Evolutionary conservation across 163 green algal species (phyloP).

Genomic region (Volvox carteri): DNA sequence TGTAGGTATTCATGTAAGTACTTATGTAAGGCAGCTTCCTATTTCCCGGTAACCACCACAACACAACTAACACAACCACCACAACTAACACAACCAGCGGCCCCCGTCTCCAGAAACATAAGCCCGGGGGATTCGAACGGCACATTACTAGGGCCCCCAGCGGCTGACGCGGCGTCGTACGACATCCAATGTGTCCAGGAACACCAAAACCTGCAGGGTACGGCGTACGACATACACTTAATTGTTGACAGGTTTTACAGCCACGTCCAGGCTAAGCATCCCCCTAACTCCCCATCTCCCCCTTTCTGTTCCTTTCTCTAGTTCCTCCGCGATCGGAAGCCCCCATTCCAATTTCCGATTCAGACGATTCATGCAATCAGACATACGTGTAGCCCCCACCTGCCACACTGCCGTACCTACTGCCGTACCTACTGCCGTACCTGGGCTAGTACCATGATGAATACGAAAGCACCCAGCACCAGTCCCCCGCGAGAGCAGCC

Average conservation of each 20-base stretch:
- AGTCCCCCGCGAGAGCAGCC: not conserved
- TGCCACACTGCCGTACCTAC: not conserved
- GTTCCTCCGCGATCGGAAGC: not conserved
- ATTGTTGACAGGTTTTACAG: not conserved
- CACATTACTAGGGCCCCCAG: not conserved
- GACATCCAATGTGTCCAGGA: slow-evolving; percentile 44
- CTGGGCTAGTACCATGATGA: slow-evolving; percentile 25
- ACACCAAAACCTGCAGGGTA: slow-evolving; percentile 28
- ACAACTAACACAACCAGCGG: not conserved
- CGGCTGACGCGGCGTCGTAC: not conserved
- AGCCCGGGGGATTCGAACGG: not conserved
- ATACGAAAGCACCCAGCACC: not conserved
- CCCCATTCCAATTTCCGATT: not conserved
- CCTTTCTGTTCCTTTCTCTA: not conserved
- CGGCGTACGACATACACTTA: not conserved
- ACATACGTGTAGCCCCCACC: not conserved
- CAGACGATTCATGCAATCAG: not conserved
- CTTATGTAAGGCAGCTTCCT: too few species aligned
- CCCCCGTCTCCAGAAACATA: not conserved
- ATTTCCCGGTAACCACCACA: too few species aligned
- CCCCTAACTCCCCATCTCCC: not conserved
- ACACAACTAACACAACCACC: too few species aligned
- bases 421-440: not conserved
- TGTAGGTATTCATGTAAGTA: too few species aligned
- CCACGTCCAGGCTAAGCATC: not conserved